These are phyloP conservation scores for Epichloe elymi DNA, from an alignment of 2,329 filamentous ascomycete genomes.

Conservation along the genomic window DNA sequence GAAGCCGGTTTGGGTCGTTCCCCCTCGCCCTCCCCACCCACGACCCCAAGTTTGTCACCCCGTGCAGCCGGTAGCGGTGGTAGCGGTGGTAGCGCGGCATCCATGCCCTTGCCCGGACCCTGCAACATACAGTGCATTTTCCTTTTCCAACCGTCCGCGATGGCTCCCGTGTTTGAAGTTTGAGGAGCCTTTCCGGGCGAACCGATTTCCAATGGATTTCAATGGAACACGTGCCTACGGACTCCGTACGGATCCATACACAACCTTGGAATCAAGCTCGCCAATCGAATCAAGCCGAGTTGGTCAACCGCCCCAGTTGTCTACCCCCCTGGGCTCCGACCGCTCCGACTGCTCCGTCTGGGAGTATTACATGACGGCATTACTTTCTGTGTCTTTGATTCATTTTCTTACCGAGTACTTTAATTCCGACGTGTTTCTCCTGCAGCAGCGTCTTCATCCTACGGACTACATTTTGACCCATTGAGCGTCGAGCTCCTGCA, in stretches of 20 bases:
- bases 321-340: background rate
- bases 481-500: background rate
- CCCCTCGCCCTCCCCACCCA: background rate
- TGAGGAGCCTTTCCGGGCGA: background rate
- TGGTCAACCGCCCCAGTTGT: background rate
- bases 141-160: background rate
- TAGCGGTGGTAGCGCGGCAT: background rate
- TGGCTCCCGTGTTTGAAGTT: background rate
- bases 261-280: background rate
- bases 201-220: background rate
- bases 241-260: too few relatives aligned
- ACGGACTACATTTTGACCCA: background rate
- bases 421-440: background rate
- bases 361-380: background rate
- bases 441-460: background rate
- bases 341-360: background rate
- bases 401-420: too few relatives aligned
- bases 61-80: background rate
- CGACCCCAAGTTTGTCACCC: background rate
- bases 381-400: background rate
- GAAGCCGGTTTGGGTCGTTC: background rate
- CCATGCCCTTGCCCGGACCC: background rate
- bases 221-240: too few relatives aligned
- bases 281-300: background rate
- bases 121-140: too few relatives aligned